Evolutionary conservation across 306 rosid genomes (phyloP).

Genomic region (Spatholobus suberectus): DNA sequence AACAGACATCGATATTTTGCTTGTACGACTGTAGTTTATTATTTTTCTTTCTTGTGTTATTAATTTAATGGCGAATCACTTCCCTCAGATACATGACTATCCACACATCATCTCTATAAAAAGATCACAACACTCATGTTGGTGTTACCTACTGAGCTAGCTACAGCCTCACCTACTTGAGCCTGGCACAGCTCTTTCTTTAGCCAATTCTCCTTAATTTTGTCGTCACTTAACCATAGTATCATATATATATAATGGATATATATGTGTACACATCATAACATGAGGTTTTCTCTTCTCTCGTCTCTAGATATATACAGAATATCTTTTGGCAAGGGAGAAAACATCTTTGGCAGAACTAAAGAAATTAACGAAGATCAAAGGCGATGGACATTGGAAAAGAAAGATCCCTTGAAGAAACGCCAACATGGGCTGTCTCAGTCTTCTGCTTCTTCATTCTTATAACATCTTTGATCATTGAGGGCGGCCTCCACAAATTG

Average conservation of each 20-base stretch:
- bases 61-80: not conserved
- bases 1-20: slow-evolving; percentile 7
- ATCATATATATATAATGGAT: not conserved
- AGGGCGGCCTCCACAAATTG: slow-evolving; percentile 53
- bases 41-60: not conserved
- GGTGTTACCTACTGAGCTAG: not conserved
- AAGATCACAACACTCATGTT: not conserved
- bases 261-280: not conserved
- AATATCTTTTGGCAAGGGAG: not conserved
- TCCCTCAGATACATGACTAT: not conserved
- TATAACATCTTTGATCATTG: slow-evolving; percentile 55
- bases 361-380: not conserved
- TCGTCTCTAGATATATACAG: slow-evolving; percentile 1
- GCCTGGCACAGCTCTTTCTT: not conserved
- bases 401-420: slow-evolving; percentile 56
- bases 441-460: slow-evolving; percentile 52
- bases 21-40: slow-evolving; percentile 23
- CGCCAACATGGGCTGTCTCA: slow-evolving; percentile 78
- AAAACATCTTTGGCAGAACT: too few species aligned
- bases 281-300: not conserved
- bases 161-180: not conserved
- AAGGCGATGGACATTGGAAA: slow-evolving; percentile 39
- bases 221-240: not conserved
- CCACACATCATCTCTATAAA: not conserved
- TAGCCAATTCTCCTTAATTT: not conserved